Base-by-base conservation (phyloP, 2,329 filamentous ascomycete genomes). In the Ceratocystiopsis sp. region DNA sequence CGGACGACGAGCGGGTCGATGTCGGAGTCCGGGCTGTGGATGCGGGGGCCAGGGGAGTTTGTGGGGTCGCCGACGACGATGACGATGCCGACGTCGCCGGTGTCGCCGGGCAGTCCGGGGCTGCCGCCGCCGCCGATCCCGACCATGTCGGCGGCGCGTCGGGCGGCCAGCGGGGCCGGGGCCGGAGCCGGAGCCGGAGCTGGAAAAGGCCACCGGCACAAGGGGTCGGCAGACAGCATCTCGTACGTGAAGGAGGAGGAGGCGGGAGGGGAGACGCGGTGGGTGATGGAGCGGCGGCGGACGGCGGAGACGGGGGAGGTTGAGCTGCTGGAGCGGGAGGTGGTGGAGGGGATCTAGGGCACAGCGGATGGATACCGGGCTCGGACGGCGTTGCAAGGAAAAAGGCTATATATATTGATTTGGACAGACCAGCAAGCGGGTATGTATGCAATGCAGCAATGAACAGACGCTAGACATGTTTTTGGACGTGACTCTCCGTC, bases 201-300 rank as follows among this genome's bases (percentile, higher is more conserved):
- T n/a, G n/a, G n/a, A 69, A 73, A 47, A 7, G 65, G 67, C n/a
- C 71, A 73, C 49, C 60, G 64, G 14, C 63, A 71, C 49, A 68
- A 66, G 49, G 62, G 69, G 41, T 80, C 73, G 38, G 66, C 75
- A 2, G 80, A 83, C 50, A 81, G 77, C 48, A 75, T 85, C 33
- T 78, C 78, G 8, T 85, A 85, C 56, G 65, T 70, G 3, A 69
- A 69, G 47, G 75, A 80, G 53, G 73, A 77, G 38, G 65, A 71
- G 3, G 66, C 71, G 3, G 67, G 67, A 10, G 71, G 68, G 1
- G 70, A 71, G 49, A 69, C 67, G 44, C 62, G 77, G 38, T 84
- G 80, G 80, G 71, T 84, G 9, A 62, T 84, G 50, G 80, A 85
- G 57, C 61, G 79, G 34, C 65, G 79, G 42, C 63, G 80, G 34